Evolutionary conservation across 1,139 yeast genomes (phyloP).

Genomic region (Debaryomyces psychrophilus): DNA sequence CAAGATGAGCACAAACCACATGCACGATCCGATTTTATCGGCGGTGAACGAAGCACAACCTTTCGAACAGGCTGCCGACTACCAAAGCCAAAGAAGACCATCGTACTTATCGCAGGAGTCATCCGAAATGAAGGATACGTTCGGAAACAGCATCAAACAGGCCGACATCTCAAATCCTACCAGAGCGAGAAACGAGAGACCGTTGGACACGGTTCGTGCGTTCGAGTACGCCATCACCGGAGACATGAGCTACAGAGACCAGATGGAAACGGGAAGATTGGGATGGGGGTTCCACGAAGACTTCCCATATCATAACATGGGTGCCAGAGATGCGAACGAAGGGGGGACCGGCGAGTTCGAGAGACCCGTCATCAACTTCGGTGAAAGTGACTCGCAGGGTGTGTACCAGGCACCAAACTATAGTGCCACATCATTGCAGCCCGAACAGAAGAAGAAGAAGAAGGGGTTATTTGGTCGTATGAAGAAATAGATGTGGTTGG

Average conservation of each 20-base stretch:
- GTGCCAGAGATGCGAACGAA: slow-evolving; percentile 27
- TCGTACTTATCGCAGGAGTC: slow-evolving; percentile 44
- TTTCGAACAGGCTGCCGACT: slow-evolving; percentile 72
- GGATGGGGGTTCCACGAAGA: slow-evolving; percentile 75
- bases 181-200: slow-evolving; percentile 89
- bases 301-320: slow-evolving; percentile 35
- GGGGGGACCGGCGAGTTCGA: slow-evolving; percentile 18
- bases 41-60: slow-evolving; percentile 97
- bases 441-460: slow-evolving; percentile 46
- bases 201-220: slow-evolving; percentile 88
- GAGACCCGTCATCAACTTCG: slow-evolving; percentile 38
- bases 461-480: slow-evolving; percentile 77
- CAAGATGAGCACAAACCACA: slow-evolving; percentile 60
- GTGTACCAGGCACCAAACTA: slow-evolving; percentile 65
- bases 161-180: slow-evolving; percentile 94
- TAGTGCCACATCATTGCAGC: slow-evolving; percentile 44
- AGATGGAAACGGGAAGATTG: slow-evolving; percentile 71
- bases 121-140: slow-evolving; percentile 67
- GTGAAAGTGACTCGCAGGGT: slow-evolving; percentile 55
- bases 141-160: slow-evolving; percentile 72
- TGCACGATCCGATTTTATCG: slow-evolving; percentile 85
- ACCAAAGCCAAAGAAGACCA: slow-evolving; percentile 37
- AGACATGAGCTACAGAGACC: slow-evolving; percentile 73
- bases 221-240: slow-evolving; percentile 95
- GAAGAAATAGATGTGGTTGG: slow-evolving; percentile 20